A percentile compares a stretch with the other conserved stretches of the same genome.
Conservation (phyloP, 2,329 filamentous ascomycete species). For the Fusarium udum region DNA sequence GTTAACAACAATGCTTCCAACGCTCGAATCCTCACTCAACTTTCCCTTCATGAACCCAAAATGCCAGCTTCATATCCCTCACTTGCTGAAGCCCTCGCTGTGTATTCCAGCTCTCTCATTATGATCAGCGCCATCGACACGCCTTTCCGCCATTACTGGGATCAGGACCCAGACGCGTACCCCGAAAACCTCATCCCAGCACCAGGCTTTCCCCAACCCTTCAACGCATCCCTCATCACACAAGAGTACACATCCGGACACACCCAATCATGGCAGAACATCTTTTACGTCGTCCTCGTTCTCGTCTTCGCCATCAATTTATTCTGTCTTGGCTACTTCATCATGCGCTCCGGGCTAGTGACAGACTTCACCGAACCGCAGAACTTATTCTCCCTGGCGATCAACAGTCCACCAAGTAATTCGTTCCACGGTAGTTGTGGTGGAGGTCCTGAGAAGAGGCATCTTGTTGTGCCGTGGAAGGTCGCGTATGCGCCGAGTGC, state of each 20-base stretch:
- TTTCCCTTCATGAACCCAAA: constrained; percentile 53
- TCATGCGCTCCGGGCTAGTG: constrained; percentile 66
- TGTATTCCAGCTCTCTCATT: constrained; percentile 73
- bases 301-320: constrained; percentile 74
- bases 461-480: constrained; percentile 55
- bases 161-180: constrained; percentile 44
- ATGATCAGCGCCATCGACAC: constrained; percentile 67
- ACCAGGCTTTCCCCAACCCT: constrained; percentile 62
- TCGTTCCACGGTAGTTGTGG: constrained; percentile 53
- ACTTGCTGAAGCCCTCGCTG: constrained; percentile 77
- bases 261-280: constrained; percentile 65
- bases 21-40: constrained; percentile 63
- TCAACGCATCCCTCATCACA: constrained; percentile 70
- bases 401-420: constrained; percentile 63
- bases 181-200: constrained; percentile 48
- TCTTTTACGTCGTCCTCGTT: constrained; percentile 74
- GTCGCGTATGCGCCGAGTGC: constrained; percentile 50
- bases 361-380: constrained; percentile 83
- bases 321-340: constrained; percentile 70
- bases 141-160: constrained; percentile 69
- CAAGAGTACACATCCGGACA: constrained; percentile 78
- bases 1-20: constrained; percentile 67
- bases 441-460: constrained; percentile 47
- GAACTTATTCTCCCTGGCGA: constrained; percentile 76
- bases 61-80: constrained; percentile 68